Conservation (phyloP, 1,139 yeast genomes). For the Taiozyma sp. region DNA sequence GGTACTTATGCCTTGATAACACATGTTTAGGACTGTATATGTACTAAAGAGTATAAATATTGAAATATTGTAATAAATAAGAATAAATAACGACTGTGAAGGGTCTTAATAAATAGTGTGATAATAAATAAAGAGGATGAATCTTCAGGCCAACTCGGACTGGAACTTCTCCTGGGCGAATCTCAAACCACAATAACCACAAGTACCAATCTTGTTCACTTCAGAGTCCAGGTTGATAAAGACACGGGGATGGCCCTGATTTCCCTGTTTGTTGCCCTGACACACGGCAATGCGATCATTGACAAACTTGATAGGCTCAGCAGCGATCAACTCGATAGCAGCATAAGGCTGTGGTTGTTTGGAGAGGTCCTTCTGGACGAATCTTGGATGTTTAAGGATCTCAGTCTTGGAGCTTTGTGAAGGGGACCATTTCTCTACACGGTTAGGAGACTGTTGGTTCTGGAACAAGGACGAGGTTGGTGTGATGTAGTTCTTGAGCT, state of each 20-base stretch:
- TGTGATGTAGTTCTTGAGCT: background rate
- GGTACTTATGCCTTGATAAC: conserved; percentile 28
- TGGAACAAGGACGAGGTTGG: background rate
- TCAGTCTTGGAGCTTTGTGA: conserved; percentile 61
- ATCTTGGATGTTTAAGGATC: conserved; percentile 60
- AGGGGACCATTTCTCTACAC: conserved; percentile 63
- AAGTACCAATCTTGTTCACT: conserved; percentile 47
- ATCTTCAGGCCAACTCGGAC: conserved; percentile 5
- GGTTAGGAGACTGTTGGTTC: conserved; percentile 66
- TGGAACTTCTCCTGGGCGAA: conserved; percentile 27
- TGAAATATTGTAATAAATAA: conserved; percentile 1
- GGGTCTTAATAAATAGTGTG: background rate
- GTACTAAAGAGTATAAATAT: conserved; percentile 1
- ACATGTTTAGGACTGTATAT: background rate
- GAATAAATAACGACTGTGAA: conserved; percentile 1
- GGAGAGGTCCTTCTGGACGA: conserved; percentile 63
- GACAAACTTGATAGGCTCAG: conserved; percentile 66
- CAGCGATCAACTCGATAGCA: conserved; percentile 76
- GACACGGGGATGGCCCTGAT: conserved; percentile 83
- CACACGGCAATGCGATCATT: conserved; percentile 66
- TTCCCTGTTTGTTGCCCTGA: conserved; percentile 73
- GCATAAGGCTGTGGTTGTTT: conserved; percentile 78
- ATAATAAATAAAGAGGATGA: too few species aligned
- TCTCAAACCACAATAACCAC: conserved; percentile 77
- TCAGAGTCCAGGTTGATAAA: conserved; percentile 78